These are phyloP conservation scores for Aspergillus avenaceus DNA, from an alignment of 495 filamentous ascomycete genomes.

Conservation along the genomic window DNA sequence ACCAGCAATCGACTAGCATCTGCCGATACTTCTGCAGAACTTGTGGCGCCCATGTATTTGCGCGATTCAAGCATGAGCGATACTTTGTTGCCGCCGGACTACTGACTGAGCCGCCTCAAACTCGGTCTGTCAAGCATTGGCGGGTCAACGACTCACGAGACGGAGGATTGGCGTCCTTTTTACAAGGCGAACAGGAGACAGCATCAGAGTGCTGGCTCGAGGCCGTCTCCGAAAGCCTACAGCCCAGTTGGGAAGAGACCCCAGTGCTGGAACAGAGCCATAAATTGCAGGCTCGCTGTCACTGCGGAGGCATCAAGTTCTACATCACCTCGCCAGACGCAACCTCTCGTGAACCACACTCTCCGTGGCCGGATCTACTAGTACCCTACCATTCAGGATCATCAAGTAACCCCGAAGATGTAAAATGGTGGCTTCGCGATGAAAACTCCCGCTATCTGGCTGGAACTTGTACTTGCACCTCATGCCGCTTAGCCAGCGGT, in stretches of 20 bases:
- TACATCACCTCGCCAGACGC: slow-evolving; percentile 38
- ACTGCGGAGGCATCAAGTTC: slow-evolving; percentile 43
- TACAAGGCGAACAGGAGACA: slow-evolving; percentile 21
- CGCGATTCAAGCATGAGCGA: slow-evolving; percentile 24
- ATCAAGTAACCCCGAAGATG: slow-evolving; percentile 36
- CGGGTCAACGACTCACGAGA: slow-evolving; percentile 49
- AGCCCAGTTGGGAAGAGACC: not conserved
- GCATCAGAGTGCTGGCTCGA: slow-evolving; percentile 17
- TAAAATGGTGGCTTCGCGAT: slow-evolving; percentile 51
- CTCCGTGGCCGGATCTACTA: slow-evolving; percentile 52
- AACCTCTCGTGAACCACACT: slow-evolving; percentile 34
- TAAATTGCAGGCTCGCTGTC: slow-evolving; percentile 32
- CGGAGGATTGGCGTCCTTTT: slow-evolving; percentile 53
- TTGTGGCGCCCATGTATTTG: slow-evolving; percentile 64
- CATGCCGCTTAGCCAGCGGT: slow-evolving; percentile 58
- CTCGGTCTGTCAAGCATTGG: slow-evolving; percentile 42
- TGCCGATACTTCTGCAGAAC: slow-evolving; percentile 64
- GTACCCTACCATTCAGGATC: slow-evolving; percentile 41
- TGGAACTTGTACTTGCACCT: slow-evolving; percentile 60
- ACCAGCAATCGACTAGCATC: slow-evolving; percentile 42
- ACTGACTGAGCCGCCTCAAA: slow-evolving; percentile 27
- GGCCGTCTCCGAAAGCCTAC: slow-evolving; percentile 11
- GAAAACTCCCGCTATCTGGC: slow-evolving; percentile 52
- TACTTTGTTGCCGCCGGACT: slow-evolving; percentile 44
- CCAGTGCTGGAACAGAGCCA: slow-evolving; percentile 1